These are phyloP conservation scores for Aspergillus udagawae DNA, from an alignment of 2,329 filamentous ascomycete genomes.

Conservation along the genomic window DNA sequence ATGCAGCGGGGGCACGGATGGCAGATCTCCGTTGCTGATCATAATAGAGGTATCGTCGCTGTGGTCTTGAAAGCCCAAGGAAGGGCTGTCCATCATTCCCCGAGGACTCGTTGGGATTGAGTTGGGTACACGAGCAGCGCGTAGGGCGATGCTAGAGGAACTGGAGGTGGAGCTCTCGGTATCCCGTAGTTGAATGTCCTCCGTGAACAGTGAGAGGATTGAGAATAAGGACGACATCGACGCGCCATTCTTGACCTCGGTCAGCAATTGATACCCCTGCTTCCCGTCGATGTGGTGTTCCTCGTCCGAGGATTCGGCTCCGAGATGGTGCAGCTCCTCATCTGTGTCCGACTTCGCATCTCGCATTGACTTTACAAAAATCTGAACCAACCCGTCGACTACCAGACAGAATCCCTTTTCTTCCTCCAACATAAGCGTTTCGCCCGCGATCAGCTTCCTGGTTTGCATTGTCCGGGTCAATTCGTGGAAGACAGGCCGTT, in stretches of 20 bases:
- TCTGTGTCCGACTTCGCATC: conserved; percentile 35
- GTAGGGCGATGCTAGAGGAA: conserved; percentile 29
- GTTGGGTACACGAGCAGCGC: conserved; percentile 30
- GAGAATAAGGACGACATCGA: conserved; percentile 99
- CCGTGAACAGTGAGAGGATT: conserved; percentile 93
- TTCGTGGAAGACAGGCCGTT: conserved; percentile 95
- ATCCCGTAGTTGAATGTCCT: conserved; percentile 77
- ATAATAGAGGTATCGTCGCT: conserved; percentile 15
- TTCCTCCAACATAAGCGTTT: conserved; percentile 91
- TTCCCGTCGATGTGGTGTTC: conserved; percentile 58
- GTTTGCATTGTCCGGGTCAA: conserved; percentile 98
- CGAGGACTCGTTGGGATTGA: conserved; percentile 39
- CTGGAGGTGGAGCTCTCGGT: conserved; percentile 52
- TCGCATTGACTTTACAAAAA: conserved; percentile 88
- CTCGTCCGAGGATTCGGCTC: conserved; percentile 58
- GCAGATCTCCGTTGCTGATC: conserved; percentile 38
- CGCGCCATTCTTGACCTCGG: conserved; percentile 94
- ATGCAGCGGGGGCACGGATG: conserved; percentile 70
- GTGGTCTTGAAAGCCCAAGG: conserved; percentile 18
- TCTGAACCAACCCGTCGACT: conserved; percentile 92
- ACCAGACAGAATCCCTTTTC: conserved; percentile 98
- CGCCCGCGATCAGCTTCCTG: conserved; percentile 88
- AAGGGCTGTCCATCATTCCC: conserved; percentile 26
- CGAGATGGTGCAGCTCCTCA: conserved; percentile 38
- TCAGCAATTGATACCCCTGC: conserved; percentile 89